These are phyloP conservation scores for Kazachstania sp. DNA, from an alignment of 1,139 yeast genomes.

Conservation along the genomic window DNA sequence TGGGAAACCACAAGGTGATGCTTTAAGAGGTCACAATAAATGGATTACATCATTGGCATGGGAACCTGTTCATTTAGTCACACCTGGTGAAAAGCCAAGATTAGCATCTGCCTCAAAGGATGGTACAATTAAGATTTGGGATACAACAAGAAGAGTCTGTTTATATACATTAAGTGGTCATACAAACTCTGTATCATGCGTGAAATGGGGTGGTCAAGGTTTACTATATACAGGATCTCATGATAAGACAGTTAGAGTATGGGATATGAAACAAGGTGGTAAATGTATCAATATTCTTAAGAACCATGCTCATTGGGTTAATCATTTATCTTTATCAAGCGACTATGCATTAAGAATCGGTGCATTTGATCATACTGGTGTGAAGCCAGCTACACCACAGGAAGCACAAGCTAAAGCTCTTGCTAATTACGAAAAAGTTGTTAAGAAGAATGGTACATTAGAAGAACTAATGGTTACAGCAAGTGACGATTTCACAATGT, in stretches of 20 bases:
- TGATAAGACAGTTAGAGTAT: slow-evolving; percentile 85
- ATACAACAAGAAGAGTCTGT: slow-evolving; percentile 63
- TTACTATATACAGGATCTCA: slow-evolving; percentile 85
- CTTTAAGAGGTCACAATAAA: slow-evolving; percentile 73
- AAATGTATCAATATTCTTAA: slow-evolving; percentile 69
- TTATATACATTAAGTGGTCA: slow-evolving; percentile 77
- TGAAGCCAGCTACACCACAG: slow-evolving; percentile 39
- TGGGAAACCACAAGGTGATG: slow-evolving; percentile 68
- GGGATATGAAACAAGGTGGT: slow-evolving; percentile 74
- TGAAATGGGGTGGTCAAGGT: slow-evolving; percentile 92
- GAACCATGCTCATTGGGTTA: slow-evolving; percentile 97
- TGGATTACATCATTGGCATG: slow-evolving; percentile 87
- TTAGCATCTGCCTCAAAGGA: slow-evolving; percentile 88
- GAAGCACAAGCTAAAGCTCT: slow-evolving; percentile 56
- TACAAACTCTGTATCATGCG: slow-evolving; percentile 81
- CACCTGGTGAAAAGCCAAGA: slow-evolving; percentile 57
- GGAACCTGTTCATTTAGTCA: slow-evolving; percentile 86
- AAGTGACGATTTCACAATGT: slow-evolving; percentile 96
- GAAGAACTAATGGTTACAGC: slow-evolving; percentile 89
- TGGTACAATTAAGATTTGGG: slow-evolving; percentile 87
- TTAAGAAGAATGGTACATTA: slow-evolving; percentile 57
- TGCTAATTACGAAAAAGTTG: slow-evolving; percentile 67
- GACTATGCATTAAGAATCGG: slow-evolving; percentile 84
- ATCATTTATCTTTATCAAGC: slow-evolving; percentile 84
- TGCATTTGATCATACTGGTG: slow-evolving; percentile 61